Evolutionary conservation across 129 eudicot genomes (phyloP).

Genomic region (Heracleum sosnowskyi): DNA sequence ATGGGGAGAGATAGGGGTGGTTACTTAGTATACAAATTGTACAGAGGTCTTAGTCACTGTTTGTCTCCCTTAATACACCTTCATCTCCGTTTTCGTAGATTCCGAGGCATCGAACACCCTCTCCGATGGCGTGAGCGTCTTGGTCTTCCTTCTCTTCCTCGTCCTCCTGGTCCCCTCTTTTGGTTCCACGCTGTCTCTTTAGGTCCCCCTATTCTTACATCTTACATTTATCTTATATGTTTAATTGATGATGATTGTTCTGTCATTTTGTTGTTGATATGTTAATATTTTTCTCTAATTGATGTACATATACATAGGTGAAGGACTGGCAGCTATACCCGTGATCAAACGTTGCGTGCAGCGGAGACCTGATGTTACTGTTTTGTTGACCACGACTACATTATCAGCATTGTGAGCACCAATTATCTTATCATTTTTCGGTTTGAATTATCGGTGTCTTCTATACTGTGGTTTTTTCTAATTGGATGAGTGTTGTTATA

Average conservation of each 20-base stretch:
- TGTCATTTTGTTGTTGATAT: not conserved
- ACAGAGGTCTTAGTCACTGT: conserved; percentile 46
- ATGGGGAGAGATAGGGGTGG: conserved; percentile 44
- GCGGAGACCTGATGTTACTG: conserved; percentile 60
- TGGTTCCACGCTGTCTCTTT: conserved; percentile 98
- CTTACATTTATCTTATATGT: not conserved
- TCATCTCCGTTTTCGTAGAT: conserved; percentile 71
- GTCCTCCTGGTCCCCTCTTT: conserved; percentile 67
- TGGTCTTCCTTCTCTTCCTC: conserved; percentile 65
- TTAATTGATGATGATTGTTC: not conserved
- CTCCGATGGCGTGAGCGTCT: conserved; percentile 89
- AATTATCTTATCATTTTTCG: not conserved
- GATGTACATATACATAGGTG: conserved; percentile 44
- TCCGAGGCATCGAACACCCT: conserved; percentile 76
- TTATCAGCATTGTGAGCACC: conserved; percentile 74
- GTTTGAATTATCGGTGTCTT: not conserved
- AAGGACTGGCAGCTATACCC: conserved; percentile 83
- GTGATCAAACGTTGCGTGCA: conserved; percentile 62
- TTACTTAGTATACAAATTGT: conserved; percentile 43
- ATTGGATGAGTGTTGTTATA: not conserved
- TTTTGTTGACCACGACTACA: conserved; percentile 82
- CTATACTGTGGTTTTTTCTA: not conserved
- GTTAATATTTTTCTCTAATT: conserved; percentile 13
- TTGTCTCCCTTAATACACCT: conserved; percentile 62
- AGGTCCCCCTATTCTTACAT: conserved; percentile 26